Percentiles rank a stretch among this genome's conserved stretches.
Conservation (phyloP, 768 basidiomycete species). For the Mycena belliarum region DNA sequence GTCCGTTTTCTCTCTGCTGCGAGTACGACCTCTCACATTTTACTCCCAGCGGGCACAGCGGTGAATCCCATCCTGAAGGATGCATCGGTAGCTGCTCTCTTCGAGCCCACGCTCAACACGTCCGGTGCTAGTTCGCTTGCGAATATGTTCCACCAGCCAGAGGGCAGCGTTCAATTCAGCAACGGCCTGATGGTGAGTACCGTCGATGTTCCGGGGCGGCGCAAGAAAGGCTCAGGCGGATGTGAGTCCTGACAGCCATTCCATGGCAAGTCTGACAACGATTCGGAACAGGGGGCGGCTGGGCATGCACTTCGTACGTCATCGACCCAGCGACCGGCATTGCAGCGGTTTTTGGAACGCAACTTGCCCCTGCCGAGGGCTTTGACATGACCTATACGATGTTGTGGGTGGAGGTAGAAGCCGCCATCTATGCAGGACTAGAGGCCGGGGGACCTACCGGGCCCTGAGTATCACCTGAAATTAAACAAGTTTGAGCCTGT, state of each 20-base stretch:
- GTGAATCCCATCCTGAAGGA: slow-evolving; percentile 23
- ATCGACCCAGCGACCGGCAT: slow-evolving; percentile 38
- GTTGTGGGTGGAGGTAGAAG: slow-evolving; percentile 29
- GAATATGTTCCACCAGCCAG: slow-evolving; percentile 22
- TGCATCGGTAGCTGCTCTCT: slow-evolving; percentile 27
- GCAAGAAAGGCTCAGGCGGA: slow-evolving; percentile 32
- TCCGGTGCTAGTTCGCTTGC: slow-evolving; percentile 17
- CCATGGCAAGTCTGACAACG: too few relatives aligned
- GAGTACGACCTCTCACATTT: background rate
- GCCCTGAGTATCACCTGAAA: too few relatives aligned
- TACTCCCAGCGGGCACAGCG: slow-evolving; percentile 26
- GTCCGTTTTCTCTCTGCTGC: slow-evolving; percentile 10
- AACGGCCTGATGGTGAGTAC: slow-evolving; percentile 30
- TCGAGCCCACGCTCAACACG: slow-evolving; percentile 28
- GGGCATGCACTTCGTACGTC: slow-evolving; percentile 36
- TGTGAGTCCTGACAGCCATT: slow-evolving; percentile 32
- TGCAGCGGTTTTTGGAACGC: slow-evolving; percentile 36
- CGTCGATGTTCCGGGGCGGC: slow-evolving; percentile 27
- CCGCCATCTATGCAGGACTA: slow-evolving; percentile 28
- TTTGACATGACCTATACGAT: background rate
- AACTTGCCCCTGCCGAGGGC: slow-evolving; percentile 19
- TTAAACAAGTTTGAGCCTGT: too few relatives aligned
- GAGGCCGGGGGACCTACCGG: too few relatives aligned
- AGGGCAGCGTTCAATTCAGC: slow-evolving; percentile 30
- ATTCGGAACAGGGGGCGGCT: slow-evolving; percentile 35